Base-by-base conservation (phyloP, 768 basidiomycete genomes). In the Cyclocybe cylindracea region DNA sequence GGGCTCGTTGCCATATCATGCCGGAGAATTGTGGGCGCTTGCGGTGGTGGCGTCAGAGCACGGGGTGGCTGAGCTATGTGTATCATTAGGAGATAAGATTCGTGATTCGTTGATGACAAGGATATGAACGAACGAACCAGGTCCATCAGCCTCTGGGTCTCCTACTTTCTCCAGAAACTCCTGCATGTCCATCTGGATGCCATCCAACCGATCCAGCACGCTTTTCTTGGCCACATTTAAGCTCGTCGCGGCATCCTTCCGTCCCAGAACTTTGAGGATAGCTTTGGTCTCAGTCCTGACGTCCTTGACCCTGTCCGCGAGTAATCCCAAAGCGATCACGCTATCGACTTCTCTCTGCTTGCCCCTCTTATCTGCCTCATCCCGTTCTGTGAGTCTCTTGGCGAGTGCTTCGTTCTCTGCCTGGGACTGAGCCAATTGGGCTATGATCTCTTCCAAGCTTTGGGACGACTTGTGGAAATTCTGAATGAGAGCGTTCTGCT, bases 1-100 rank as follows among this genome's bases (percentile, higher is more conserved):
- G 59, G 59, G 18, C 56, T 57, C 5, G 45, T 44, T 11, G 48
- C 56, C 16, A 57, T 51, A 11, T 61, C 59, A 16, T 53, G 55
- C 18, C 41, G 46, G 35, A 54, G 42, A 7, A 49, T 43, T 36
- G 29, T 9, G 10, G 36, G 18, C 10, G 8, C 18, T 1, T 43
- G 19, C 41, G 19, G 31, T 7, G 1, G 5, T 13, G 35, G 11
- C 38, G 38, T 33, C 5, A 9, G 10, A 38, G 45, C 19, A 38
- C 7, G 5, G 39, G 34, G 18, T 39, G 36, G 43, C 10, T 18
- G 14, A 40, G 7, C 24, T 24, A 24, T 24, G 2, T 24, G 24
- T 24, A 24, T 24, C 24, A 24, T 29, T 14, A 46, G 5, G 29
- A 24, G 9, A 42, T 33, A 31, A 31, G 1, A 47, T 5, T 42